Base-by-base conservation (phyloP, 2,329 filamentous ascomycete genomes). In the Pseudovirgaria hyperparasitica region DNA sequence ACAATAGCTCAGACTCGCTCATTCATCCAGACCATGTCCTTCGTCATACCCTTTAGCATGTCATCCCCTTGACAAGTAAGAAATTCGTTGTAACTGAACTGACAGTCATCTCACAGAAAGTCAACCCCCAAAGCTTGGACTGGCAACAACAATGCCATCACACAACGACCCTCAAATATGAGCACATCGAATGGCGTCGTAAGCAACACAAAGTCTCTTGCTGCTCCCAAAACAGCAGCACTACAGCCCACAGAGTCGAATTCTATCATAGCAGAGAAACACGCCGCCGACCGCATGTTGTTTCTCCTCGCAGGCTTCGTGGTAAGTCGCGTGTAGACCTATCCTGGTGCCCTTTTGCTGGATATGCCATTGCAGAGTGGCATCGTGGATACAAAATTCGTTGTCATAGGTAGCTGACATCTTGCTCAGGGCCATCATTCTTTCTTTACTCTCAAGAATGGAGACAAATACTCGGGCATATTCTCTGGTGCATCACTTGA, bases 391-490 rank as follows among this genome's bases (percentile, higher is more conserved):
- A 6, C 8, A n/a, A 8, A n/a, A 20, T 25, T 10, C 22, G 22
- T 13, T 24, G 22, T n/a, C 44, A 34, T 14, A 22, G 25, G 8
- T 24, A 7, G 25, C 18, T 19, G 14, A 19, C 16, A 11, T n/a
- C 24, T 18, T 17, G 22, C 31, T 5, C 40, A 76, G 72, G 72
- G 72, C 22, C 55, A 67, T 28, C 56, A 57, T 27, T 60, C 65
- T 25, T 63, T 58, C 9, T 52, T 77, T 34, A 71, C 67, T 7
- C 59, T 70, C 10, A 71, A 68, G 41, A 67, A 58, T 40, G 72
- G 72, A 40, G 72, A 76, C 25, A 65, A 63, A 29, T 76, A 66
- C 44, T 63, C 60, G 6, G 73, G 72, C 30, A 64, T 76, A 19
- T 69, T 76, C 40, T 72, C 68, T 21, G 67, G 65, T 23, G 64